Conservation (phyloP, 2,329 filamentous ascomycete species). For the Aspergillus nomiae region DNA sequence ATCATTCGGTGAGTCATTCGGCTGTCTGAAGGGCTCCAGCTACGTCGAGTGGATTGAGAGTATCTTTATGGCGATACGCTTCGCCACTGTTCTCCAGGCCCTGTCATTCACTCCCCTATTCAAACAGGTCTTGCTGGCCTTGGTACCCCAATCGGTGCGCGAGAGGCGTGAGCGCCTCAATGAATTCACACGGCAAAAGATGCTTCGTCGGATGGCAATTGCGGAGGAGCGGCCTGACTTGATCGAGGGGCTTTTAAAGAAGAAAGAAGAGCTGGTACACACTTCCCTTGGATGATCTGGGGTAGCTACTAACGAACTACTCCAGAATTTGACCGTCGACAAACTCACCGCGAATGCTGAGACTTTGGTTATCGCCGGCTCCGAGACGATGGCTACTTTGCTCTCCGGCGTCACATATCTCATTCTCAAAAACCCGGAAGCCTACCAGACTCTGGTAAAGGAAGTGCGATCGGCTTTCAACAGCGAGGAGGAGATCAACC, state of each 20-base stretch:
- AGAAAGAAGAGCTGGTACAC: constrained; percentile 2
- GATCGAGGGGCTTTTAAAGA: constrained; percentile 3
- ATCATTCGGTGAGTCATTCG: constrained; percentile 36
- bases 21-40: constrained; percentile 28
- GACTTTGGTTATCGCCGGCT: constrained; percentile 38
- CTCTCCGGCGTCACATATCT: constrained; percentile 40
- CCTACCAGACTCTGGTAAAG: constrained; percentile 28
- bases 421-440: constrained; percentile 24
- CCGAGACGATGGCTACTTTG: constrained; percentile 44
- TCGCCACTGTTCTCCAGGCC: not conserved
- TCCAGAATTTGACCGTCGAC: constrained; percentile 1
- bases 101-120: not conserved
- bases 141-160: not conserved
- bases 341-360: constrained; percentile 28
- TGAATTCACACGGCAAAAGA: not conserved
- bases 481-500: constrained; percentile 41
- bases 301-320: not conserved
- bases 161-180: not conserved
- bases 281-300: too few species aligned
- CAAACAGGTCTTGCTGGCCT: not conserved
- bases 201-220: constrained; percentile 1
- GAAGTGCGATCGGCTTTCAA: constrained; percentile 47
- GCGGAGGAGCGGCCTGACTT: constrained; percentile 1
- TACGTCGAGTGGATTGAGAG: constrained; percentile 16
- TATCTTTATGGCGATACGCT: not conserved